Evolutionary conservation across 192 early-diverging fungal species (phyloP).

Genomic region (Pecoramyces ruminantium): DNA sequence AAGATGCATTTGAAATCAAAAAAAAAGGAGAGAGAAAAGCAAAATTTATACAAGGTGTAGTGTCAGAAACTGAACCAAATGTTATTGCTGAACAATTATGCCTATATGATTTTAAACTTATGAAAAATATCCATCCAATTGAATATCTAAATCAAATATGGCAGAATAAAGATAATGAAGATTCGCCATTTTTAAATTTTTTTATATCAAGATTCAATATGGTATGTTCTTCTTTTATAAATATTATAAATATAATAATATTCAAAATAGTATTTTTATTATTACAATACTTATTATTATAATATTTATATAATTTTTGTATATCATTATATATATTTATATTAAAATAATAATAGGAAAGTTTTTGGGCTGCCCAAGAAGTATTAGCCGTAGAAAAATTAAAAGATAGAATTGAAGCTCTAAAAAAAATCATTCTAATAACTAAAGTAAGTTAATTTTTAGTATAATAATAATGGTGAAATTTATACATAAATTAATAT

Average conservation of each 20-base stretch:
- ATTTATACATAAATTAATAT: no score
- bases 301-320: no score
- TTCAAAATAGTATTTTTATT: no score
- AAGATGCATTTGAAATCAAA: conserved; percentile 26
- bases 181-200: conserved; percentile 29
- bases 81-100: conserved; percentile 32
- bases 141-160: conserved; percentile 44
- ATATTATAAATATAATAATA: no score
- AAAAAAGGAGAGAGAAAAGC: conserved; percentile 21
- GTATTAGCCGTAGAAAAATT: conserved; percentile 26
- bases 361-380: conserved; percentile 39
- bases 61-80: conserved; percentile 20
- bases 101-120: conserved; percentile 31
- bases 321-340: no score
- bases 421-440: conserved; percentile 27
- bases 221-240: no score
- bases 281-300: no score
- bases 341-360: conserved; percentile 11
- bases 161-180: conserved; percentile 19
- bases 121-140: conserved; percentile 41
- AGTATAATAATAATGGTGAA: no score
- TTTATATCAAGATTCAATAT: conserved; percentile 33
- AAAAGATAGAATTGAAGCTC: conserved; percentile 20
- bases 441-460: conserved; percentile 19
- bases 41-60: conserved; percentile 31